Percentiles rank a stretch among this genome's conserved stretches.
Conservation (phyloP, 768 basidiomycete species). For the Hypsizygus marmoreus region DNA sequence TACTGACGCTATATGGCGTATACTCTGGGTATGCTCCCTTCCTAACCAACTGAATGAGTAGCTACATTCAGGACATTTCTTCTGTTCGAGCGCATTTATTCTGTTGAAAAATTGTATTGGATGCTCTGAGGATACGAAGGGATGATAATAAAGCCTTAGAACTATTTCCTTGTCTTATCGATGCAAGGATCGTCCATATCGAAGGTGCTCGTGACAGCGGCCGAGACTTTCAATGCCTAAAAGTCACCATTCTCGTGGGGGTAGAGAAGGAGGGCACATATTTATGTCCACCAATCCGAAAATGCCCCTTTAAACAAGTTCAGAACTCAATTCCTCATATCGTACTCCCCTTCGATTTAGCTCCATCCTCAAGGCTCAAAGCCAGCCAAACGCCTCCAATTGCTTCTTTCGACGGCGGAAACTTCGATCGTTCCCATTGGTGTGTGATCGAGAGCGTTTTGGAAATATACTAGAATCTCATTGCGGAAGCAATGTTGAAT, state of each 20-base stretch:
- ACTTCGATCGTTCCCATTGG: not conserved
- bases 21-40: no score
- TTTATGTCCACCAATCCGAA: not conserved
- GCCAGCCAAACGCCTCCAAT: conserved; percentile 7
- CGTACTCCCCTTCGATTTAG: conserved; percentile 2
- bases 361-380: conserved; percentile 1
- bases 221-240: conserved; percentile 4
- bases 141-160: no score
- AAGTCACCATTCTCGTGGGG: conserved; percentile 12
- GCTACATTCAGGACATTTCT: no score
- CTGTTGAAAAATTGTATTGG: conserved; percentile 9
- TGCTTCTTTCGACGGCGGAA: conserved; percentile 1
- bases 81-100: no score
- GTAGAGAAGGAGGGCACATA: conserved; percentile 7
- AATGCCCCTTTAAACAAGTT: conserved; percentile 8
- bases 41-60: no score
- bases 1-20: no score
- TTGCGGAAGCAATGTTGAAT: not conserved
- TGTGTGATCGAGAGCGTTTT: no score
- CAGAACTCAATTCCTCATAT: conserved; percentile 1
- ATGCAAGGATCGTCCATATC: no score
- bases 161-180: no score
- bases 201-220: conserved; percentile 10
- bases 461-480: no score
- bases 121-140: conserved; percentile 9